These are phyloP conservation scores for Citrus mangshanensis DNA, from an alignment of 345 rosid genomes.

Conservation along the genomic window DNA sequence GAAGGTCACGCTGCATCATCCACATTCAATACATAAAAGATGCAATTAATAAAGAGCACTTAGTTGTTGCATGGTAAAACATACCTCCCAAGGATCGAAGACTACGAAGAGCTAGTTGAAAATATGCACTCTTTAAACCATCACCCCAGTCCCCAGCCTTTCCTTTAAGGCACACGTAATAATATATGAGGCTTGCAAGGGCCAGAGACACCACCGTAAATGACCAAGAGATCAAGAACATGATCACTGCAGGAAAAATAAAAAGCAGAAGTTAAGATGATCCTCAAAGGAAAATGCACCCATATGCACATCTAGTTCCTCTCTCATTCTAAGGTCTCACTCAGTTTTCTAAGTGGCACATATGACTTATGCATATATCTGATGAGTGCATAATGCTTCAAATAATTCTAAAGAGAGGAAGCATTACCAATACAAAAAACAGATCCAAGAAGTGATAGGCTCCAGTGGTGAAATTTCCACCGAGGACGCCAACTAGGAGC, in stretches of 20 bases:
- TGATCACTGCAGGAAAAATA: constrained; percentile 75
- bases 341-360: not conserved
- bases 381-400: not conserved
- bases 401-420: not conserved
- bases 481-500: constrained; percentile 99
- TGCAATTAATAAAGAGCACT: not conserved
- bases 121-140: constrained; percentile 99
- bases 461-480: constrained; percentile 99
- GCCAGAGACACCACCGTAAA: constrained; percentile 92
- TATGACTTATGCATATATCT: not conserved
- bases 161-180: constrained; percentile 94
- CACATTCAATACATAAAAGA: not conserved
- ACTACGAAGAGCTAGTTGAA: constrained; percentile 98
- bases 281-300: not conserved
- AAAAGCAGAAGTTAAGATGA: constrained; percentile 17
- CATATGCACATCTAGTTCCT: constrained; percentile 1
- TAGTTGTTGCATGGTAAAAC: not conserved
- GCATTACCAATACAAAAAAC: constrained; percentile 73
- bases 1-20: not conserved
- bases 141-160: constrained; percentile 99
- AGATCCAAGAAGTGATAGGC: constrained; percentile 94
- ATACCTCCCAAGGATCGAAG: constrained; percentile 99
- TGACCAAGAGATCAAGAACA: constrained; percentile 99
- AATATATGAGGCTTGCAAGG: constrained; percentile 95
- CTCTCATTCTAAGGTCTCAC: not conserved